Conservation (phyloP, 2,329 filamentous ascomycete genomes). For the Fusarium clavum region DNA sequence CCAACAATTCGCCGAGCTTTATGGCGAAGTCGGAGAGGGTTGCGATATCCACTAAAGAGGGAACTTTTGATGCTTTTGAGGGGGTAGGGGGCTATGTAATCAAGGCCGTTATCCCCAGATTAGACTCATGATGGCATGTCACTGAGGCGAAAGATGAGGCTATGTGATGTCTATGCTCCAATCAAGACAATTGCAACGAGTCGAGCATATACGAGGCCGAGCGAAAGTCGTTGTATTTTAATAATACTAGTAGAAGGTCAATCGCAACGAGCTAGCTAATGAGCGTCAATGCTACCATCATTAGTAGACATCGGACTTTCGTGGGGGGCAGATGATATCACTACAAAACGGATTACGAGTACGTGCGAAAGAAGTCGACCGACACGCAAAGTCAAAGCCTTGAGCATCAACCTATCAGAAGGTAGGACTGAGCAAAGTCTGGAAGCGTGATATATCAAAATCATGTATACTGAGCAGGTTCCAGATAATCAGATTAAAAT, state of each 20-base stretch:
- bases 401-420: too few species aligned
- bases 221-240: too few species aligned
- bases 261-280: too few species aligned
- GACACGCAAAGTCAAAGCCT: background rate
- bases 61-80: background rate
- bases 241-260: too few species aligned
- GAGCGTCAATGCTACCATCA: too few species aligned
- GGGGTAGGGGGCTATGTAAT: background rate
- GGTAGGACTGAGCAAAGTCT: too few species aligned
- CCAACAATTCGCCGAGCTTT: background rate
- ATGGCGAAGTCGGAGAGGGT: background rate
- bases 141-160: background rate
- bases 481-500: background rate
- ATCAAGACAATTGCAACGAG: accelerated
- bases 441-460: too few species aligned
- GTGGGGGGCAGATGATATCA: background rate
- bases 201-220: background rate
- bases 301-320: too few species aligned
- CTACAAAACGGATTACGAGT: background rate
- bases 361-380: background rate
- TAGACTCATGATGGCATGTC: background rate
- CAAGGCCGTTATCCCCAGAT: background rate
- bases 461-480: background rate
- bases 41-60: background rate
- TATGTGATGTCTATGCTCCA: background rate